Evolutionary conservation across 1,284 basidiomycete genomes (phyloP).

Genomic region (Paramarasmius palmivorus): DNA sequence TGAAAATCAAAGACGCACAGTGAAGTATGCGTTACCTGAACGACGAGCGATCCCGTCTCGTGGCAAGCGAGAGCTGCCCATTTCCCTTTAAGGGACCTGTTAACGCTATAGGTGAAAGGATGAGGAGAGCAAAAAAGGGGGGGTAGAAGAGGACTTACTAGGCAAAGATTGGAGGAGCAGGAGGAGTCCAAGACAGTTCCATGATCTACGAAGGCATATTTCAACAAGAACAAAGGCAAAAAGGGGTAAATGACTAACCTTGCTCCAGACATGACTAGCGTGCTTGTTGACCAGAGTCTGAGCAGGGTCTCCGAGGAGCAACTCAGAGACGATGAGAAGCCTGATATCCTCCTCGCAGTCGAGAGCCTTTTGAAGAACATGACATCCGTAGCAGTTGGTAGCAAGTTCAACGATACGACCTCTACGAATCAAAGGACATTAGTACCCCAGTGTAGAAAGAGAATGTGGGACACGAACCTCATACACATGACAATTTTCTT

Average conservation of each 20-base stretch:
- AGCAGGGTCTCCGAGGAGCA: conserved; percentile 76
- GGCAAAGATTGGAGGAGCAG: conserved; percentile 80
- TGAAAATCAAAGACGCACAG: neutral
- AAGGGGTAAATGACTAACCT: conserved; percentile 41
- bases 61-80: conserved; percentile 87
- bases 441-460: neutral
- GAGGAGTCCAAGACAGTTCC: conserved; percentile 80
- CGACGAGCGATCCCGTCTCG: conserved; percentile 81
- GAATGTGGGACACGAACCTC: conserved; percentile 47
- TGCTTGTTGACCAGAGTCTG: conserved; percentile 84
- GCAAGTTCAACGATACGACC: conserved; percentile 81
- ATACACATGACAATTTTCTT: conserved; percentile 79
- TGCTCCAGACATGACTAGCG: conserved; percentile 86
- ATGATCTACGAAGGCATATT: conserved; percentile 56
- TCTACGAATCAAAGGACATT: conserved; percentile 33
- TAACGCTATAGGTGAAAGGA: conserved; percentile 54
- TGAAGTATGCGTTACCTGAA: conserved; percentile 52
- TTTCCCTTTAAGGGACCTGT: conserved; percentile 79
- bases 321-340: conserved; percentile 76
- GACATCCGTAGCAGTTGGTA: conserved; percentile 84
- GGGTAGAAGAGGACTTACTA: conserved; percentile 53
- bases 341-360: conserved; percentile 84
- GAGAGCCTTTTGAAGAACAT: conserved; percentile 84
- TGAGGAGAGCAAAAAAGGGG: conserved; percentile 5
- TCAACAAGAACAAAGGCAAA: neutral